Conservation (phyloP, 75 land plant species). For the Larix kaempferi region DNA sequence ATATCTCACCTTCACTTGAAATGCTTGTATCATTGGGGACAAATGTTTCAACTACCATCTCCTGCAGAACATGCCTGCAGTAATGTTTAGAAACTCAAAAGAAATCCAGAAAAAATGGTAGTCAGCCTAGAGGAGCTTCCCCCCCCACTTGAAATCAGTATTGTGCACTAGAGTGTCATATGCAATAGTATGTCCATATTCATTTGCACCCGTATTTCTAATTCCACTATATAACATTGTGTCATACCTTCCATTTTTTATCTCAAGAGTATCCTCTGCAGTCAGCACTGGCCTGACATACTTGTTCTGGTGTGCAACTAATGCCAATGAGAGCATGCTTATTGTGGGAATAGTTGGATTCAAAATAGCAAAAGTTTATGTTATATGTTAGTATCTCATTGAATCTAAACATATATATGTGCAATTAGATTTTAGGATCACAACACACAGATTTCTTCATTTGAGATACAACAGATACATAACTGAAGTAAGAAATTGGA, state of each 20-base stretch:
- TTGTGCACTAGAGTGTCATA: not conserved
- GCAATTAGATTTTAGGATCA: not conserved
- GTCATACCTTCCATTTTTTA: slow-evolving; percentile 84
- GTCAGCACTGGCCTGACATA: slow-evolving; percentile 79
- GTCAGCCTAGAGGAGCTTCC: not conserved
- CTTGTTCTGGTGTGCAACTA: slow-evolving; percentile 86
- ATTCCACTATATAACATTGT: not conserved
- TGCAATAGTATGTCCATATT: not conserved
- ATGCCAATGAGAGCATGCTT: slow-evolving; percentile 79
- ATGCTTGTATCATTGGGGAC: slow-evolving; percentile 90
- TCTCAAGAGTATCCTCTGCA: slow-evolving; percentile 54
- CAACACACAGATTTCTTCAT: not conserved
- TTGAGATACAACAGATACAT: not conserved
- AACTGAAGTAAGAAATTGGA: not conserved
- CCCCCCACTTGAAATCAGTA: not conserved
- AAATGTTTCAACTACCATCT: slow-evolving; percentile 87
- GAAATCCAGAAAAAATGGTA: not conserved
- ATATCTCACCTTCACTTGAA: slow-evolving; percentile 41
- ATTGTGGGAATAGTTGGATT: not conserved
- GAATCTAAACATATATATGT: not conserved
- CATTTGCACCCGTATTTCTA: not conserved
- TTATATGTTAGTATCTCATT: not conserved
- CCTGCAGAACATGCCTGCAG: slow-evolving; percentile 92
- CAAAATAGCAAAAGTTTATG: not conserved
- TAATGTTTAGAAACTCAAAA: not conserved